Percentiles rank a stretch among this genome's conserved stretches.
phyloP scores from a whole-genome alignment of 2,329 filamentous ascomycete species.

The Thielaviopsis euricoi region DNA sequence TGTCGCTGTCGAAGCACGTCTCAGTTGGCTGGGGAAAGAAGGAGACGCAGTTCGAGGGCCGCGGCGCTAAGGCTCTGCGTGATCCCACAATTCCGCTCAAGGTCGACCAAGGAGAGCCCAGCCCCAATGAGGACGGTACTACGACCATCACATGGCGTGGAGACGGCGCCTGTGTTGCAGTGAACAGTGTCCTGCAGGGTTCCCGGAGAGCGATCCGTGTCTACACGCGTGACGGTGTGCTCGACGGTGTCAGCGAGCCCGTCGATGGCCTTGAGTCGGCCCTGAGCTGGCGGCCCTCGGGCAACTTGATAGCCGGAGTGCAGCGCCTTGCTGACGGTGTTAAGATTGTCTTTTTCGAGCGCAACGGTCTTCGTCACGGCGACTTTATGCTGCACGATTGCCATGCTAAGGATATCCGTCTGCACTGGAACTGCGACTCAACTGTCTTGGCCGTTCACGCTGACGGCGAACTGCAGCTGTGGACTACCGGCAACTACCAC shows the following conservation, averaged over 20 bases:
- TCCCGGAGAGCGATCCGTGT: constrained; percentile 69
- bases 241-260: constrained; percentile 89
- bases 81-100: constrained; percentile 92
- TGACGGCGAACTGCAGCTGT: constrained; percentile 64
- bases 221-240: constrained; percentile 73
- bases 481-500: constrained; percentile 95
- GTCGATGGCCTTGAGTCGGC: constrained; percentile 79
- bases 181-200: constrained; percentile 59
- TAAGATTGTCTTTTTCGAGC: constrained; percentile 87
- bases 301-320: constrained; percentile 78
- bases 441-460: constrained; percentile 74
- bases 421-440: constrained; percentile 87
- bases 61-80: constrained; percentile 66
- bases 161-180: constrained; percentile 77
- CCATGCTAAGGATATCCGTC: constrained; percentile 36
- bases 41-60: constrained; percentile 94
- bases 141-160: constrained; percentile 81
- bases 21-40: constrained; percentile 97
- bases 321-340: constrained; percentile 45
- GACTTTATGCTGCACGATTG: constrained; percentile 69
- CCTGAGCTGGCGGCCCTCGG: constrained; percentile 79
- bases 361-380: constrained; percentile 93
- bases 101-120: constrained; percentile 68
- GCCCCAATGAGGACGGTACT: constrained; percentile 52
- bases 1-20: constrained; percentile 80